A percentile compares a stretch with the other conserved stretches of the same genome.
These are phyloP conservation scores for Pythium pyrilobum DNA, from an alignment of 352 stramenopile genomes.

Conservation along the genomic window DNA sequence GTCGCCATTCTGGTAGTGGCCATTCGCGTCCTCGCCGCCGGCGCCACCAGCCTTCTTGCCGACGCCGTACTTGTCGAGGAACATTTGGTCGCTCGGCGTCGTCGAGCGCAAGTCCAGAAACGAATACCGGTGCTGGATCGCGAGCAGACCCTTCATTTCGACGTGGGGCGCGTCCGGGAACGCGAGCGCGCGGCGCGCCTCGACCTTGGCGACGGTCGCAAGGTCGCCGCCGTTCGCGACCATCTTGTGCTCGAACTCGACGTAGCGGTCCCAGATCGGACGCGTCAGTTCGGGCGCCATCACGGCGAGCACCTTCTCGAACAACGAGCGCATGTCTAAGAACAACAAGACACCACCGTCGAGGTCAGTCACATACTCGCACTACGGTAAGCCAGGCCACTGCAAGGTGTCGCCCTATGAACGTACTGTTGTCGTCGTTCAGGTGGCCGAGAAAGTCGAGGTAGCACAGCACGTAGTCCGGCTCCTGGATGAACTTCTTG, in stretches of 20 bases:
- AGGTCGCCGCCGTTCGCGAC: conserved; percentile 79
- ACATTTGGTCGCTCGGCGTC: conserved; percentile 57
- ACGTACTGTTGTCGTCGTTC: conserved; percentile 88
- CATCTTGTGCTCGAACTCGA: conserved; percentile 86
- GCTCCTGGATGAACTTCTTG: conserved; percentile 87
- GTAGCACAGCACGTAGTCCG: conserved; percentile 80
- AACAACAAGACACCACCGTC: not conserved
- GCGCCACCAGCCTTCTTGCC: conserved; percentile 11
- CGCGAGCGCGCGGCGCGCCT: conserved; percentile 67
- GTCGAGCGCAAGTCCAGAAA: conserved; percentile 69
- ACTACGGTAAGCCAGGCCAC: not conserved
- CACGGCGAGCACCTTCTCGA: conserved; percentile 84
- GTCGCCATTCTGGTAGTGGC: conserved; percentile 11
- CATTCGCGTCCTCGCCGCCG: conserved; percentile 8
- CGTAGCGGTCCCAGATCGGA: conserved; percentile 84
- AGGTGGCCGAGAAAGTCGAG: conserved; percentile 81
- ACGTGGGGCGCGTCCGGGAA: conserved; percentile 75
- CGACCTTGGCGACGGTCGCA: conserved; percentile 76
- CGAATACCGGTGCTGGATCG: conserved; percentile 74
- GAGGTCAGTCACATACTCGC: not conserved
- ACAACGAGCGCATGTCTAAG: conserved; percentile 84
- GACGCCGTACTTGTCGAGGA: conserved; percentile 75
- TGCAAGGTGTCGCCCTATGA: not conserved
- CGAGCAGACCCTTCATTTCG: conserved; percentile 76
- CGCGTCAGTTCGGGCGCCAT: conserved; percentile 77